phyloP scores from a whole-genome alignment of 2,329 filamentous ascomycete species.

The Fusarium circinatum region DNA sequence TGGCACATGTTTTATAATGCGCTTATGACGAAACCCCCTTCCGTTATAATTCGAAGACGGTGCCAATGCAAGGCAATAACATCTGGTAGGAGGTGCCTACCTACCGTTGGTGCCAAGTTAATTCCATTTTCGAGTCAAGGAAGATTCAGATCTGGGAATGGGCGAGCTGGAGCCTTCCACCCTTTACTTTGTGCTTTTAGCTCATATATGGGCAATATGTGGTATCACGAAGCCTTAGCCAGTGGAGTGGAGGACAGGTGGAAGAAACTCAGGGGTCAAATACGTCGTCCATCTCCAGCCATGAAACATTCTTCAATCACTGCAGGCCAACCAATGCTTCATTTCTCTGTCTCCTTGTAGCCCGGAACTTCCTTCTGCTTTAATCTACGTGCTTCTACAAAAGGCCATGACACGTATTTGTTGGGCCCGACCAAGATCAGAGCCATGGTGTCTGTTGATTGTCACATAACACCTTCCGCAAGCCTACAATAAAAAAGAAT shows the following conservation, averaged over 20 bases:
- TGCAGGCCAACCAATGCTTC: no score
- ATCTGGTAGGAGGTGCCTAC: not conserved
- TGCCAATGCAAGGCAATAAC: not conserved
- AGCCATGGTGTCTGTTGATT: not conserved
- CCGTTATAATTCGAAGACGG: not conserved
- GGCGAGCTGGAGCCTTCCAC: not conserved
- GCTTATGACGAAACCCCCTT: not conserved
- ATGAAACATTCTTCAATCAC: not conserved
- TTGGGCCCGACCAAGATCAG: not conserved
- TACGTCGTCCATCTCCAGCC: not conserved
- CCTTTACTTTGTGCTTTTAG: fast-evolving
- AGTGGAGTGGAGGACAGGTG: not conserved
- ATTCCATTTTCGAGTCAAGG: not conserved
- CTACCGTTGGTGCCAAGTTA: not conserved
- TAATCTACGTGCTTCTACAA: not conserved
- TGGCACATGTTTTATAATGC: not conserved
- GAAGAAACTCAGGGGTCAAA: not conserved
- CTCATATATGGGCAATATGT: not conserved
- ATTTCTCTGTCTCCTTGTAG: not conserved
- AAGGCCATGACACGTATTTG: not conserved
- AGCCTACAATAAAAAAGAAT: not conserved
- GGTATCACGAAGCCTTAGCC: not conserved
- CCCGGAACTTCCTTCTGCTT: not conserved
- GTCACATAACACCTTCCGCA: not conserved
- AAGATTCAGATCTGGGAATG: not conserved